Conservation (phyloP, 108 stramenopile genomes). For the Skeletonema menzelii region DNA sequence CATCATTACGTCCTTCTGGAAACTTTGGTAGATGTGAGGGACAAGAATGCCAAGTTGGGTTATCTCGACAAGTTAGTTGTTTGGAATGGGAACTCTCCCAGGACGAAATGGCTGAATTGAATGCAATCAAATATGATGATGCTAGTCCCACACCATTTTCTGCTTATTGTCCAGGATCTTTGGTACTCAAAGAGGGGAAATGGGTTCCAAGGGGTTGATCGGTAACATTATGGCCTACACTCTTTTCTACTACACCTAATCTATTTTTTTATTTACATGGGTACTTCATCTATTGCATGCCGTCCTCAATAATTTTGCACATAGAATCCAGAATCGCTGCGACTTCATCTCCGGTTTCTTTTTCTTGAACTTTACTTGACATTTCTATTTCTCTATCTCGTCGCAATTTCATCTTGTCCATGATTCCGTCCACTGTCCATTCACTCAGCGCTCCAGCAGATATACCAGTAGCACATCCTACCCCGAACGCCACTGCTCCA, state of each 20-base stretch:
- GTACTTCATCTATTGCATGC: neutral
- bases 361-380: neutral
- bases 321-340: too few species aligned
- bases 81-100: slow-evolving; percentile 44
- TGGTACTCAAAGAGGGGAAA: slow-evolving; percentile 5
- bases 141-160: slow-evolving; percentile 56
- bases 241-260: neutral
- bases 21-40: slow-evolving; percentile 47
- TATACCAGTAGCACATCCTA: slow-evolving; percentile 33
- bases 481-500: slow-evolving; percentile 27
- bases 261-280: neutral
- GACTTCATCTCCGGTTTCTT: neutral
- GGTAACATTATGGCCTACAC: neutral
- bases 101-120: slow-evolving; percentile 39
- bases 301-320: too few species aligned
- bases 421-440: slow-evolving; percentile 33
- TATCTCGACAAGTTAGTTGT: slow-evolving; percentile 20
- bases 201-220: neutral
- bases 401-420: neutral
- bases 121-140: slow-evolving; percentile 34
- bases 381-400: neutral
- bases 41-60: slow-evolving; percentile 28
- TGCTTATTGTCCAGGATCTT: slow-evolving; percentile 50
- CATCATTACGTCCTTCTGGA: slow-evolving; percentile 38
- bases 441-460: slow-evolving; percentile 45